Evolutionary conservation across 2,329 filamentous ascomycete species (phyloP), one percentile per base, ranked within the genome.

Genomic region (Cladophialophora bantiana): DNA sequence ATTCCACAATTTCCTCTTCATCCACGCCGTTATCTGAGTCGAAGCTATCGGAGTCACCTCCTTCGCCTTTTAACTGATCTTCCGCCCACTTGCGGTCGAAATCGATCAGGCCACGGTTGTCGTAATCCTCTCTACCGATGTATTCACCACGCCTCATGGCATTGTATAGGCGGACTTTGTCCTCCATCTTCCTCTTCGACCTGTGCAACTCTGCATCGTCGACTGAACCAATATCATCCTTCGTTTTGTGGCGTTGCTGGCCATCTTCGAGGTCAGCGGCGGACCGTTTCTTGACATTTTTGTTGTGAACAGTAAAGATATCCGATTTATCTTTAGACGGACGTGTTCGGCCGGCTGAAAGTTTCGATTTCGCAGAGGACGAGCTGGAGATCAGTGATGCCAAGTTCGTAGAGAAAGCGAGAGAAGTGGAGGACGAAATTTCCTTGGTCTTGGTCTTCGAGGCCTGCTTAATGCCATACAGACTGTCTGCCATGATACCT

Each of bases 1-100:
- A 96, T 72, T 97, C 94, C 4, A 98, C 82, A n/a, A 91, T 78
- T 62, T 93, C 90, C 32, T 84, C 82, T 53, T 82, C 79, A 71
- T 72, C 80, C 20, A 74, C 74, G 2, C 80, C 80, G 1, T 79
- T 78, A 1, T 78, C 77, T 1, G 76, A 77, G 34, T 75, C 75
- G 1, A 75, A 77, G 13, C 72, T 45, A 4, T 64, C 75, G 20
- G 76, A 76, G 13, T 68, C 76, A 53, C 70, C 75, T 65, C 73
- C 78, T 13, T 82, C 81, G 68, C 65, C 83, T 80, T 61, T 73
- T 72, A n/a, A 64, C 62, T 88, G 82, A 31, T 82, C 81, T 75
- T 96, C 92, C 0, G 90, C 93, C 94, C 95, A 98, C 81, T 98
- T 99, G 68, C 90, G 85, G 79, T 98, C 95, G 78, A 99, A 99